A percentile compares a stretch with the other conserved stretches of the same genome.
Conservation (phyloP, 306 rosid genomes). For the Carpinus viminea region DNA sequence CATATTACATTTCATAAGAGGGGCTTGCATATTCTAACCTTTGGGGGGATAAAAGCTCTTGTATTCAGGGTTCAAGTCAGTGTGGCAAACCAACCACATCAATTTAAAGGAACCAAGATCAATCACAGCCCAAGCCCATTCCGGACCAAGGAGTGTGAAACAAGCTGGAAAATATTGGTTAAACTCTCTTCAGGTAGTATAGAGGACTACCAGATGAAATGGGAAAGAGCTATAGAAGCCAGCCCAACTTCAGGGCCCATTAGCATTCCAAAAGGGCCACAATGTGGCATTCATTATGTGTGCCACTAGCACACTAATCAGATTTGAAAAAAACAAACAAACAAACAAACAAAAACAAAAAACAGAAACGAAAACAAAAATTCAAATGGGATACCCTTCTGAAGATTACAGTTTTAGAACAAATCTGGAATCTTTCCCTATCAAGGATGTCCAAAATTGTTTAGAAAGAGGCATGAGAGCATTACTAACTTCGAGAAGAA, state of each 20-base stretch:
- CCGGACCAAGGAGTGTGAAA: not conserved
- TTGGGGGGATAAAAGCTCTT: not conserved
- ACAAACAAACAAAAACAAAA: not conserved
- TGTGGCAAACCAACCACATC: not conserved
- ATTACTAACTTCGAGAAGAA: not conserved
- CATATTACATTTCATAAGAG: not conserved
- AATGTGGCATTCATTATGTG: not conserved
- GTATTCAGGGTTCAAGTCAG: not conserved
- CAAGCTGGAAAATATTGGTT: not conserved
- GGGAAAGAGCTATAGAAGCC: not conserved
- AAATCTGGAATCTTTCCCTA: not conserved
- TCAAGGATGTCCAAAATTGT: not conserved
- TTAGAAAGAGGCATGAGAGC: not conserved
- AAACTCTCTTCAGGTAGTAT: not conserved
- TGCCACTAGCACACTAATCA: not conserved
- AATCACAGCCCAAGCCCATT: not conserved
- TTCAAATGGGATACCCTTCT: not conserved
- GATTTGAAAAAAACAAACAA: not conserved
- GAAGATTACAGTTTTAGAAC: not conserved
- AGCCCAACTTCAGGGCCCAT: not conserved
- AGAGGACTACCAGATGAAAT: not conserved
- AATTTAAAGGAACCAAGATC: not conserved
- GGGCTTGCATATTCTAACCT: not conserved
- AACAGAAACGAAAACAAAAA: not conserved
- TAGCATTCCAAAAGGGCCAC: not conserved